Conservation (phyloP, 1,284 basidiomycete species). For the Golubevia pallescens region DNA sequence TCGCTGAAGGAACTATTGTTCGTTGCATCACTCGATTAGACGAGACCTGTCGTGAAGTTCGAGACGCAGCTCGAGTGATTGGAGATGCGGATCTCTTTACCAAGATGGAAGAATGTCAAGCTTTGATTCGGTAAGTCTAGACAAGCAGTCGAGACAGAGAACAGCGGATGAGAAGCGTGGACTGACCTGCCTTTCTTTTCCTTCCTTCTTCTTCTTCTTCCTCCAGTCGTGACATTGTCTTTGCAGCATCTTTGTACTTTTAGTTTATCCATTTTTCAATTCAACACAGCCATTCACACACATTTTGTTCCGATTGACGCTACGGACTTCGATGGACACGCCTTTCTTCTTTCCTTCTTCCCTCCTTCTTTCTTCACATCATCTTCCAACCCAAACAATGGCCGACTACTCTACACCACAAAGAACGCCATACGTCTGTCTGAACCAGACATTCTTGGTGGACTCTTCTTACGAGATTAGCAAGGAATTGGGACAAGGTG, state of each 20-base stretch:
- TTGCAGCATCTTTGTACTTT: constrained; percentile 57
- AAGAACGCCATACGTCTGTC: constrained; percentile 35
- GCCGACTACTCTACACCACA: too few species aligned
- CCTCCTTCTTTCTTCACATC: too few species aligned
- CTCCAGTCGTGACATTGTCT: constrained; percentile 48
- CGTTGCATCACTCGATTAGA: constrained; percentile 93
- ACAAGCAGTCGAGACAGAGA: not conserved
- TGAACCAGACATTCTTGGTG: constrained; percentile 56
- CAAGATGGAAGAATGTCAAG: constrained; percentile 96
- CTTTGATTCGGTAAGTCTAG: constrained; percentile 71
- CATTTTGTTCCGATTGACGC: too few species aligned
- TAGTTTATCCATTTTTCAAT: too few species aligned
- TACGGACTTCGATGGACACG: too few species aligned
- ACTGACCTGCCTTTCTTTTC: not conserved
- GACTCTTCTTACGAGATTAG: constrained; percentile 56
- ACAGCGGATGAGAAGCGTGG: not conserved
- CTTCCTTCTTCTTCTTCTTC: not conserved
- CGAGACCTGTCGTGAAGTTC: constrained; percentile 94
- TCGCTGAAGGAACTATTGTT: constrained; percentile 95
- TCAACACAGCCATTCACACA: too few species aligned
- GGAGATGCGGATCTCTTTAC: constrained; percentile 93
- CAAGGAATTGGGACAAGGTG: constrained; percentile 60
- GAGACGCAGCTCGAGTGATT: constrained; percentile 95
- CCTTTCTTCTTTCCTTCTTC: too few species aligned
- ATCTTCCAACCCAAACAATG: too few species aligned